Evolutionary conservation across 1,139 yeast genomes (phyloP), one percentile per base, ranked within the genome.

Genomic region (Pneumocystis sp.): DNA sequence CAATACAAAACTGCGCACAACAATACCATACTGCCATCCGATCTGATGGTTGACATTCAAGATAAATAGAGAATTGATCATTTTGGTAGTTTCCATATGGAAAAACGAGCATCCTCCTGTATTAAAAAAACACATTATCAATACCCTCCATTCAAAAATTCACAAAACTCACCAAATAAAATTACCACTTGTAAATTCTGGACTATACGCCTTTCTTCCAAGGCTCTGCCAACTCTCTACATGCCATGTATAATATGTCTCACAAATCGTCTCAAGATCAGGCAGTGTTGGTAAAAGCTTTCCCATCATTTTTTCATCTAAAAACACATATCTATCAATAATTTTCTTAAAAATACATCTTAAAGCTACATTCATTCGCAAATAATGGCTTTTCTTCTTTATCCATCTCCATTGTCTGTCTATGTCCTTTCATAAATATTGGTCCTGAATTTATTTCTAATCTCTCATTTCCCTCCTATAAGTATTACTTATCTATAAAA

Each of bases 1-100:
- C 88, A 63, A 93, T 81, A 1, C 89, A 89, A 76, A 93, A 93
- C 73, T 90, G 96, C 1, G 95, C 96, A 76, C 97, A 91, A 25
- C 85, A 86, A 67, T 85, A 84, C 96, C 97, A 90, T 65, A 79
- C 82, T 17, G 73, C 73, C 3, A 76, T 73, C 50, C 73, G 74
- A 39, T 75, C 78, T 7, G 73, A 77, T 1, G 71, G 75, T 10
- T 69, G 67, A 12, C 77, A 74, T 59, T 75, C 77, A 59, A 76
- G 67, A 64, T 74, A 75, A 61, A 74, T 64, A 29, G 77, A 76
- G 37, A 74, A 76, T 42, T 69, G 66, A 45, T 72, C 74, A 71
- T 67, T 59, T 71, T 66, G 67, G 65, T 80, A 79, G 70, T 85
- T 85, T 3, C 93, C 96, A 65, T 81, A 82, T 0, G 96, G 96